A percentile compares a stretch with the other conserved stretches of the same genome.
These are phyloP conservation scores for Dorcoceras hygrometricum DNA, from an alignment of 257 asterid species.

Conservation along the genomic window DNA sequence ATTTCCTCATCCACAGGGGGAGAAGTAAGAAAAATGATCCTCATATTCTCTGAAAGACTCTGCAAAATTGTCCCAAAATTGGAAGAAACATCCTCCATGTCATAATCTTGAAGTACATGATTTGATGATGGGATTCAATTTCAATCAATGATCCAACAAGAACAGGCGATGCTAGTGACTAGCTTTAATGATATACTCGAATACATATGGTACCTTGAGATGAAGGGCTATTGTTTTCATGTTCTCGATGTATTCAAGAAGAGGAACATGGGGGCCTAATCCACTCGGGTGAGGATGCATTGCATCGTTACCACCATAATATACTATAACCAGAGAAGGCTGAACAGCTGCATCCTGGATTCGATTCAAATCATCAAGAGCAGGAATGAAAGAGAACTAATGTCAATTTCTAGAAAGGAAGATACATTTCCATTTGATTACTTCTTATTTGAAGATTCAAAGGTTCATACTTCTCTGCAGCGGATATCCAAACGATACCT, in stretches of 20 bases:
- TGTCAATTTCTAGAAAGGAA: background rate
- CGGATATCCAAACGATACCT: slow-evolving; percentile 30
- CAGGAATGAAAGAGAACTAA: too few species aligned
- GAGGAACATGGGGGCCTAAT: slow-evolving; percentile 48
- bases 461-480: background rate
- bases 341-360: slow-evolving; percentile 40
- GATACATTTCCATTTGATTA: too few species aligned
- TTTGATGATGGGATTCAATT: background rate
- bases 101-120: background rate
- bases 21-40: slow-evolving; percentile 42
- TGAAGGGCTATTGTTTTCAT: slow-evolving; percentile 45
- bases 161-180: too few species aligned
- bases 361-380: background rate
- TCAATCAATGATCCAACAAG: background rate
- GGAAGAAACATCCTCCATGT: background rate
- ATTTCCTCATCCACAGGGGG: slow-evolving; percentile 52
- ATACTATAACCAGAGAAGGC: slow-evolving; percentile 46
- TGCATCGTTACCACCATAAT: slow-evolving; percentile 58
- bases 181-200: too few species aligned
- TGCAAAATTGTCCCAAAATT: slow-evolving; percentile 18
- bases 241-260: slow-evolving; percentile 43
- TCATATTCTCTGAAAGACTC: slow-evolving; percentile 39
- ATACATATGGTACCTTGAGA: slow-evolving; percentile 22
- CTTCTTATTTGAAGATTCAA: too few species aligned
- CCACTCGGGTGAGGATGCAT: slow-evolving; percentile 39